Conservation (phyloP, 306 rosid genomes). For the Macrotyloma uniflorum region DNA sequence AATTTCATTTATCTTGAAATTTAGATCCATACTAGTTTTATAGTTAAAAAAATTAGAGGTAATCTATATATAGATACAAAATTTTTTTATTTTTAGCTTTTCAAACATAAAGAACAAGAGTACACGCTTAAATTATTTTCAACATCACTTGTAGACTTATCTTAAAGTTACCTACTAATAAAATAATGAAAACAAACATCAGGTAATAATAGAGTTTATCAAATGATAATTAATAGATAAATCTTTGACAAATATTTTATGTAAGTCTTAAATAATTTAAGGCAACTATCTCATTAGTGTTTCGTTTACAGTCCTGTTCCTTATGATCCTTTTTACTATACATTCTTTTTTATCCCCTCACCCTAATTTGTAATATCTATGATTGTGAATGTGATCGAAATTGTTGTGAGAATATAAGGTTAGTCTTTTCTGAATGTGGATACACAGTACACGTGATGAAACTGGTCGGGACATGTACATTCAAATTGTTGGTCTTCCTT, state of each 20-base stretch:
- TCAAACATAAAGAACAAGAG: background rate
- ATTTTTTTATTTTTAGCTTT: background rate
- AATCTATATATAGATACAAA: background rate
- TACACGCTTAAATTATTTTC: background rate
- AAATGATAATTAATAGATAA: background rate
- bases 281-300: background rate
- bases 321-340: too few relatives aligned
- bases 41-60: background rate
- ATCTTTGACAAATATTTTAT: background rate
- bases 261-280: background rate
- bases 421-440: background rate
- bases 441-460: background rate
- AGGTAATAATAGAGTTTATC: background rate
- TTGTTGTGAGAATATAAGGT: background rate
- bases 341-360: background rate
- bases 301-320: background rate
- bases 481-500: slow-evolving; percentile 47
- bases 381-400: background rate
- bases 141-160: background rate
- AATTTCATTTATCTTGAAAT: background rate
- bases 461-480: background rate
- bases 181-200: background rate
- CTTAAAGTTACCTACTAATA: background rate
- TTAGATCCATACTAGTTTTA: background rate
- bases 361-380: background rate